These are phyloP conservation scores for Blastocystis hominis DNA, from an alignment of 352 stramenopile genomes.

Conservation along the genomic window DNA sequence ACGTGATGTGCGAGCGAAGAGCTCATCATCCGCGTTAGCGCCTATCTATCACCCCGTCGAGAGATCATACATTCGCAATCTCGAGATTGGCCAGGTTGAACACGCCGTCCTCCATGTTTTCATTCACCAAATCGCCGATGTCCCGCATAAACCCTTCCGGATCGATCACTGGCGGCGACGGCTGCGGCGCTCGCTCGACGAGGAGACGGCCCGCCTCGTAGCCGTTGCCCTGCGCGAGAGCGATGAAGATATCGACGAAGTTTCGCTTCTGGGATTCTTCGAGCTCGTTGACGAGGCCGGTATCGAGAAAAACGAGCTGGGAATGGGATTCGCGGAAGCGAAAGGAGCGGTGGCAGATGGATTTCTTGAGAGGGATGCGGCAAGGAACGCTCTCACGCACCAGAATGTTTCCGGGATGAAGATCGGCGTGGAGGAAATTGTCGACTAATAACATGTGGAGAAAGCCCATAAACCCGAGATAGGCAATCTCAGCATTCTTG, in stretches of 20 bases:
- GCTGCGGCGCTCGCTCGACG: conserved; percentile 42
- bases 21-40: conserved; percentile 33
- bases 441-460: conserved; percentile 73
- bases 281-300: conserved; percentile 18
- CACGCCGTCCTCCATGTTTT: conserved; percentile 56
- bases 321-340: not conserved
- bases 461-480: conserved; percentile 61
- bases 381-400: conserved; percentile 36
- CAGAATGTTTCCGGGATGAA: conserved; percentile 59
- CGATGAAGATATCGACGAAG: conserved; percentile 56
- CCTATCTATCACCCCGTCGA: not conserved
- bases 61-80: not conserved
- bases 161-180: conserved; percentile 39
- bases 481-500: not conserved
- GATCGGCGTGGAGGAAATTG: conserved; percentile 65
- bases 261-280: conserved; percentile 57
- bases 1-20: conserved; percentile 43
- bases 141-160: conserved; percentile 49
- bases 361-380: not conserved
- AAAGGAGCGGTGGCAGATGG: not conserved
- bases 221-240: conserved; percentile 28
- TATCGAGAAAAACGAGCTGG: conserved; percentile 54
- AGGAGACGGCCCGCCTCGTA: conserved; percentile 11
- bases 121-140: conserved; percentile 44
- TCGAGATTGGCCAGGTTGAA: conserved; percentile 47